Evolutionary conservation across 1,284 basidiomycete genomes (phyloP).

Genomic region (Porodaedalea pini): DNA sequence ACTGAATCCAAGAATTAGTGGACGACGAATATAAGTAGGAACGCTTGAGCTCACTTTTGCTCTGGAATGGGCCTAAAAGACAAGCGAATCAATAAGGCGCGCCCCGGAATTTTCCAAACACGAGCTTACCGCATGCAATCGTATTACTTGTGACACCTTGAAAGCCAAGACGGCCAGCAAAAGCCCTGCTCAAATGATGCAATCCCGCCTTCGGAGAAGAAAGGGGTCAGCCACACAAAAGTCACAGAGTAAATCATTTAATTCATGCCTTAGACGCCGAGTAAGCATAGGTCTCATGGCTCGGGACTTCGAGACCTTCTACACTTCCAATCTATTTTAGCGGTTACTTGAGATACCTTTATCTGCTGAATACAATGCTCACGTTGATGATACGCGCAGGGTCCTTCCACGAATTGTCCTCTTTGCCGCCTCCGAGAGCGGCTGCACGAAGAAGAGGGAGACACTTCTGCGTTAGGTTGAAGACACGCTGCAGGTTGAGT

Average conservation of each 20-base stretch:
- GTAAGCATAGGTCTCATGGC: slow-evolving; percentile 67
- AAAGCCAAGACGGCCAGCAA: slow-evolving; percentile 56
- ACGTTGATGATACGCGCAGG: slow-evolving; percentile 66
- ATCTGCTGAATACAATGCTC: slow-evolving; percentile 24
- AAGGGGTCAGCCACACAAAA: no score
- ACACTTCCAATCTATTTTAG: slow-evolving; percentile 57
- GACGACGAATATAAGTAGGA: not conserved
- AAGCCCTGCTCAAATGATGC: slow-evolving; percentile 59
- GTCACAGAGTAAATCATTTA: not conserved
- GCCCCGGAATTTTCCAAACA: not conserved
- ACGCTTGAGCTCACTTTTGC: slow-evolving; percentile 39
- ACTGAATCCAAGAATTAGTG: slow-evolving; percentile 36
- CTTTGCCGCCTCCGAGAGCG: slow-evolving; percentile 42
- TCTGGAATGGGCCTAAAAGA: slow-evolving; percentile 43
- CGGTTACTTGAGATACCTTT: not conserved
- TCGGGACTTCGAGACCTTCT: slow-evolving; percentile 51
- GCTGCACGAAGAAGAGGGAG: slow-evolving; percentile 57
- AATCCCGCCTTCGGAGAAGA: slow-evolving; percentile 38
- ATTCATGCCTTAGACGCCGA: slow-evolving; percentile 55
- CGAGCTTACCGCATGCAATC: slow-evolving; percentile 55
- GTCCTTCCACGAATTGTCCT: slow-evolving; percentile 38
- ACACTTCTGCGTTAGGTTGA: slow-evolving; percentile 65
- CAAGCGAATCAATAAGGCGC: slow-evolving; percentile 6
- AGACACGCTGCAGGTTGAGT: slow-evolving; percentile 67
- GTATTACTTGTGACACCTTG: slow-evolving; percentile 67